Evolutionary conservation across 2,329 filamentous ascomycete genomes (phyloP), one percentile per base, ranked within the genome.

Genomic region (Penicillium griseofulvum): DNA sequence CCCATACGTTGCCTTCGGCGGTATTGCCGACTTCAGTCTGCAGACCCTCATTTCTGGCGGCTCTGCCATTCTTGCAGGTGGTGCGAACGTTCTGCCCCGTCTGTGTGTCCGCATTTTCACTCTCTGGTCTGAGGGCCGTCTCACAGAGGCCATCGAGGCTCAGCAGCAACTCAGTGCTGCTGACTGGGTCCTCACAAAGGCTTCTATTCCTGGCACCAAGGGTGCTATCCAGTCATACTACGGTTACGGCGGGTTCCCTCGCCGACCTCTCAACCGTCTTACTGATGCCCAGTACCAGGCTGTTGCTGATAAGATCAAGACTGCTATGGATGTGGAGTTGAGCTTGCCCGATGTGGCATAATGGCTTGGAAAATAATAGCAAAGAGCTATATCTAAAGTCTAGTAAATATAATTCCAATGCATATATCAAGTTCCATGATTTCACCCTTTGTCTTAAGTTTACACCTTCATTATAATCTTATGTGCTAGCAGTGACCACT

Each of bases 1-100:
- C 57, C 71, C 68, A 8, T 95, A 93, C 78, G 90, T 95, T 83
- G 90, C 90, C 22, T 93, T 95, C 68, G 90, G 90, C 44, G 91
- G 91, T 64, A 90, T 95, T 74, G 91, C 89, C 65, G 91, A 95
- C 75, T 95, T 95, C 74, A 89, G 89, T 4, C 80, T 90, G 39
- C 91, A 95, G 77, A 94, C 90, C 1, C 82, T 92, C 11, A 83
- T 87, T 52, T 89, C 87, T 48, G 90, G 90, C 26, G 90, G 90
- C 45, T 89, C 86, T 52, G 91, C 91, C 46, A 92, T 94, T 74
- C 91, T 95, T 66, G 90, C 90, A 14, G 91, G 91, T 38, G 89
- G 89, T 45, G 91, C 90, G 58, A 96, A 95, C 68, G 90, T 95
- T 54, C 84, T 93, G 74, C 91, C 91, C 55, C 92, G 92, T 78